Conservation (phyloP, 306 rosid genomes). For the Medicago arabica region DNA sequence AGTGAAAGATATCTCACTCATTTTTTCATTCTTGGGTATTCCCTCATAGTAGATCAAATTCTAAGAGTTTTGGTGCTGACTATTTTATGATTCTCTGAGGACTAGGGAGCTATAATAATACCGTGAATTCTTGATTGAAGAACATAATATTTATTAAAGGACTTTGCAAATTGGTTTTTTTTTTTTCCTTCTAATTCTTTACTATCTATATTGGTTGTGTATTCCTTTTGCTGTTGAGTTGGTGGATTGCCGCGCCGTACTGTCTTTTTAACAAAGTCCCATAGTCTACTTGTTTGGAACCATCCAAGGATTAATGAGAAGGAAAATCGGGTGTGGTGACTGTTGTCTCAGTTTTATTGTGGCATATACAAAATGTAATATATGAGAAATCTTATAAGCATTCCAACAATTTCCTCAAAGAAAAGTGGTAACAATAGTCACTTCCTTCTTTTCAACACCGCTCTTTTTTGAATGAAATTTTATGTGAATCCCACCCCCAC, state of each 20-base stretch:
- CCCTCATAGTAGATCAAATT: neutral
- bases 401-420: neutral
- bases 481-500: too few species aligned
- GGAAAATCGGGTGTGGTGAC: conserved; percentile 5
- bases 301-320: conserved; percentile 1
- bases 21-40: conserved; percentile 10
- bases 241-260: conserved; percentile 18
- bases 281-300: conserved; percentile 19
- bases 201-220: neutral
- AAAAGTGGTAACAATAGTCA: neutral
- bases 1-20: conserved; percentile 14
- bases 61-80: conserved; percentile 12
- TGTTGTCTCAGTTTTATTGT: conserved; percentile 18
- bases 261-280: conserved; percentile 6
- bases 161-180: conserved; percentile 14
- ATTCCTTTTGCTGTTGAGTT: conserved; percentile 21
- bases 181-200: neutral
- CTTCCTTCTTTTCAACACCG: neutral
- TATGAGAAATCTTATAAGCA: conserved; percentile 25
- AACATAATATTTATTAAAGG: conserved; percentile 11
- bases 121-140: conserved; percentile 6
- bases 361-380: neutral
- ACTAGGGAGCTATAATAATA: conserved; percentile 28
- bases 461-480: neutral
- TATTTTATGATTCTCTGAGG: conserved; percentile 24